Evolutionary conservation across 441 rosid genomes (phyloP).

Genomic region (Raphanus hybrid): DNA sequence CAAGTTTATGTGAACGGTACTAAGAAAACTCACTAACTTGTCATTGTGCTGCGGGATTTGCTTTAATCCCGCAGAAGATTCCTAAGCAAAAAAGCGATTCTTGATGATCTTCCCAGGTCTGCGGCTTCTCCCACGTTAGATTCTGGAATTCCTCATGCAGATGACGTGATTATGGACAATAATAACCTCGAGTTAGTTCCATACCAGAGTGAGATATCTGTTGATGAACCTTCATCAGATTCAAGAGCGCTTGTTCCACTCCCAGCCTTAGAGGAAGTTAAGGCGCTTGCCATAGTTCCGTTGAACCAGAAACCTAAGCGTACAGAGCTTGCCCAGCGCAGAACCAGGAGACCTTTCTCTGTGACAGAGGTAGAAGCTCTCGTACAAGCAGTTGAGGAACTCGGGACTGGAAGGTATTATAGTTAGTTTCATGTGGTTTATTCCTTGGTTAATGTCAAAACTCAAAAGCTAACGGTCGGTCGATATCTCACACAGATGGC

Average conservation of each 20-base stretch:
- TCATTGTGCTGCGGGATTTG: conserved; percentile 26
- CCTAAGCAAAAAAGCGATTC: conserved; percentile 38
- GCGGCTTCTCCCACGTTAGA: conserved; percentile 51
- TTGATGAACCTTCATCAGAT: conserved; percentile 49
- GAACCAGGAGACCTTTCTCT: conserved; percentile 76
- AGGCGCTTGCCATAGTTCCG: conserved; percentile 48
- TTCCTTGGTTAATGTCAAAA: background rate
- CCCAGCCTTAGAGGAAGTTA: conserved; percentile 44
- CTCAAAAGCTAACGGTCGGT: conserved; percentile 31
- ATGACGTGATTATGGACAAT: conserved; percentile 44
- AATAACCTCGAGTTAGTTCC: conserved; percentile 49
- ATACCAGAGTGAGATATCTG: conserved; percentile 43
- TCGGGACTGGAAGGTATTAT: conserved; percentile 80
- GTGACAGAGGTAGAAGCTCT: conserved; percentile 78
- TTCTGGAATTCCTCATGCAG: conserved; percentile 46
- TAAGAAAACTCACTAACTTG: conserved; percentile 20
- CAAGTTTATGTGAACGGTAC: conserved; percentile 41
- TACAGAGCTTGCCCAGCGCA: conserved; percentile 62
- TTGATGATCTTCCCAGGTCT: conserved; percentile 57
- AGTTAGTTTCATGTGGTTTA: conserved; percentile 13
- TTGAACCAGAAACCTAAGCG: conserved; percentile 54
- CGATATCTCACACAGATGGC: conserved; percentile 59
- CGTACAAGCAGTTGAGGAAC: conserved; percentile 74
- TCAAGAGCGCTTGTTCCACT: conserved; percentile 59
- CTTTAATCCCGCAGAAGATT: conserved; percentile 22